phyloP scores from a whole-genome alignment of 306 rosid genomes.

The Boehmeria nivea region DNA sequence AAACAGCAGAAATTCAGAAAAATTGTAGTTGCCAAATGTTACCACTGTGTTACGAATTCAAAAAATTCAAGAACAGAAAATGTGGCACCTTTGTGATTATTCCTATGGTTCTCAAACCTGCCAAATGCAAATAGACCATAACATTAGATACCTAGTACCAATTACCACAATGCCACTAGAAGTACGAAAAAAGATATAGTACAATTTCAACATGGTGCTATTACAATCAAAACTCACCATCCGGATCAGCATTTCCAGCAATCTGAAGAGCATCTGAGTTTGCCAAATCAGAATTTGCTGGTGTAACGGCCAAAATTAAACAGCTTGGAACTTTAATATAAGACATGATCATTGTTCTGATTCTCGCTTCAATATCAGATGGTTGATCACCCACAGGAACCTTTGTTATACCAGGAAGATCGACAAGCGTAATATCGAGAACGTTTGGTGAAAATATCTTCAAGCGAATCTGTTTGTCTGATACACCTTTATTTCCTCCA shows the following conservation, averaged over 20 bases:
- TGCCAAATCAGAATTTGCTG: conserved; percentile 97
- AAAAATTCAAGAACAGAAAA: conserved; percentile 15
- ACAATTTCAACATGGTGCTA: conserved; percentile 1
- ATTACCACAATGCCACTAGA: not conserved
- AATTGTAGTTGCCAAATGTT: not conserved
- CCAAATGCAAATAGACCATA: conserved; percentile 19
- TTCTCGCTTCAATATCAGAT: conserved; percentile 90
- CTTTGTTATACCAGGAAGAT: conserved; percentile 95
- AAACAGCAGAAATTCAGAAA: conserved; percentile 30
- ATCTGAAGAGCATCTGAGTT: conserved; percentile 99
- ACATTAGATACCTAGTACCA: not conserved
- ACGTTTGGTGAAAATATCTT: conserved; percentile 96
- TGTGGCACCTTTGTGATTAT: conserved; percentile 77
- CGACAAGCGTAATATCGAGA: conserved; percentile 94
- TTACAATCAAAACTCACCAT: conserved; percentile 50
- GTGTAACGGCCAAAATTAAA: conserved; percentile 91
- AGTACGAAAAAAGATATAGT: too few relatives aligned
- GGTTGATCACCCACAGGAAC: conserved; percentile 99
- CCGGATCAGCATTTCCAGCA: conserved; percentile 99
- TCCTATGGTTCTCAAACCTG: conserved; percentile 96
- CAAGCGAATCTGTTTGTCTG: conserved; percentile 96
- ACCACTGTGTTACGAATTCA: not conserved
- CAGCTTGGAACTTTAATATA: conserved; percentile 85
- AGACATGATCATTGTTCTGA: conserved; percentile 95
- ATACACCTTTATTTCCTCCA: conserved; percentile 94